Evolutionary conservation across 1,284 basidiomycete species (phyloP).

Genomic region (Fomitopsis betulina): DNA sequence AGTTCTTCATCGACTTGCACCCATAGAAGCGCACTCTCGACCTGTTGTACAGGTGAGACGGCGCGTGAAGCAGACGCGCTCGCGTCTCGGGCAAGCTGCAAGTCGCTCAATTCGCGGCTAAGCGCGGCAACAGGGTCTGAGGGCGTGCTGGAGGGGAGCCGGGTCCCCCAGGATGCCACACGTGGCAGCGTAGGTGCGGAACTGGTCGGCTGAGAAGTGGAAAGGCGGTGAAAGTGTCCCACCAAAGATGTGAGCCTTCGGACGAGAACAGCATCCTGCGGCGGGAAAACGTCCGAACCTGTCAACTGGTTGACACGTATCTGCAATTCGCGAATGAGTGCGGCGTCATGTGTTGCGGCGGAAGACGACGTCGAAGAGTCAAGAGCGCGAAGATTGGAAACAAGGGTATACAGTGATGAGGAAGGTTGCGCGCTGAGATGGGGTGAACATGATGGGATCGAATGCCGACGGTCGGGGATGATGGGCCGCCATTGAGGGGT

Average conservation of each 20-base stretch:
- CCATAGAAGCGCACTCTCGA: slow-evolving; percentile 71
- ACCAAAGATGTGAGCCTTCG: slow-evolving; percentile 63
- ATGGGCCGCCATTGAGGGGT: slow-evolving; percentile 51
- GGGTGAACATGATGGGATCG: slow-evolving; percentile 42
- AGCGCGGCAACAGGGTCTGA: slow-evolving; percentile 54
- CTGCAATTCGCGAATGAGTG: slow-evolving; percentile 61
- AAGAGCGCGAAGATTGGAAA: slow-evolving; percentile 55
- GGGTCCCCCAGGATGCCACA: slow-evolving; percentile 19
- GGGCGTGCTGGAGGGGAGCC: slow-evolving; percentile 23
- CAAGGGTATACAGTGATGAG: slow-evolving; percentile 57
- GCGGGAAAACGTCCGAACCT: slow-evolving; percentile 33
- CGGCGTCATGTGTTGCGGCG: slow-evolving; percentile 37
- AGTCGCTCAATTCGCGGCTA: slow-evolving; percentile 61
- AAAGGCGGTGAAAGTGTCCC: slow-evolving; percentile 58
- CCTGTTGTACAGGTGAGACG: slow-evolving; percentile 47
- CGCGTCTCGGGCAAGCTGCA: slow-evolving; percentile 48
- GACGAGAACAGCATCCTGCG: slow-evolving; percentile 54
- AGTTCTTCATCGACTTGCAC: slow-evolving; percentile 67
- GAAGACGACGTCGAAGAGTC: slow-evolving; percentile 37
- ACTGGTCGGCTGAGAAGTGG: slow-evolving; percentile 29
- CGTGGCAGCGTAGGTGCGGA: slow-evolving; percentile 13
- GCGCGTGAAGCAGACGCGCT: neutral
- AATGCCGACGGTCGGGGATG: slow-evolving; percentile 60
- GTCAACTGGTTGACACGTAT: slow-evolving; percentile 46
- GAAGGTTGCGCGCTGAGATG: slow-evolving; percentile 24